Evolutionary conservation across 345 rosid genomes (phyloP).

Genomic region (Punica granatum): DNA sequence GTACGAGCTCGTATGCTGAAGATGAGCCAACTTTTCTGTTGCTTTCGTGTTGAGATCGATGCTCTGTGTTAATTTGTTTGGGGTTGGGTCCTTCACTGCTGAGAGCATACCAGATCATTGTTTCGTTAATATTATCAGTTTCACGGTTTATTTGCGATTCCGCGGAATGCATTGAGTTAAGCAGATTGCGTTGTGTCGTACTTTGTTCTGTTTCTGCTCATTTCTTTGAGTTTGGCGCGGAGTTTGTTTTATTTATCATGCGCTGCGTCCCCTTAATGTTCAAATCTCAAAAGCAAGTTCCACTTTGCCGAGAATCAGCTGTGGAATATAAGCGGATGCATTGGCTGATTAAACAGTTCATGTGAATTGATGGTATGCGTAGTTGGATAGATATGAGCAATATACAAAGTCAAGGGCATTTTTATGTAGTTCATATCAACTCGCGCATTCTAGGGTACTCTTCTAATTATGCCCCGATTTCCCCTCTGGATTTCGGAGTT

Average conservation of each 20-base stretch:
- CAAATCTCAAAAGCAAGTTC: neutral
- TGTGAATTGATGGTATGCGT: neutral
- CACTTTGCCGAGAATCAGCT: neutral
- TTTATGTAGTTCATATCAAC: neutral
- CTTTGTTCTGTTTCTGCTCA: neutral
- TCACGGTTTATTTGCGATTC: neutral
- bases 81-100: neutral
- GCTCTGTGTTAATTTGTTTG: too few relatives aligned
- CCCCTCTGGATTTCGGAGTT: neutral
- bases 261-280: neutral
- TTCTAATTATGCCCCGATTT: neutral
- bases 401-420: neutral
- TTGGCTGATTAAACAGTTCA: neutral
- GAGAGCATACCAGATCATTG: neutral
- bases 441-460: neutral
- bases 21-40: neutral
- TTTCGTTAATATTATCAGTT: neutral
- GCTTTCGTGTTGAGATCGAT: too few relatives aligned
- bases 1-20: neutral
- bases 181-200: neutral
- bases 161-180: neutral
- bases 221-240: neutral
- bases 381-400: neutral
- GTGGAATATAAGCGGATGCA: neutral
- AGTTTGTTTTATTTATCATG: neutral